Base-by-base conservation (phyloP, 2,329 filamentous ascomycete genomes). In the Aspergillus brunneoviolaceus region DNA sequence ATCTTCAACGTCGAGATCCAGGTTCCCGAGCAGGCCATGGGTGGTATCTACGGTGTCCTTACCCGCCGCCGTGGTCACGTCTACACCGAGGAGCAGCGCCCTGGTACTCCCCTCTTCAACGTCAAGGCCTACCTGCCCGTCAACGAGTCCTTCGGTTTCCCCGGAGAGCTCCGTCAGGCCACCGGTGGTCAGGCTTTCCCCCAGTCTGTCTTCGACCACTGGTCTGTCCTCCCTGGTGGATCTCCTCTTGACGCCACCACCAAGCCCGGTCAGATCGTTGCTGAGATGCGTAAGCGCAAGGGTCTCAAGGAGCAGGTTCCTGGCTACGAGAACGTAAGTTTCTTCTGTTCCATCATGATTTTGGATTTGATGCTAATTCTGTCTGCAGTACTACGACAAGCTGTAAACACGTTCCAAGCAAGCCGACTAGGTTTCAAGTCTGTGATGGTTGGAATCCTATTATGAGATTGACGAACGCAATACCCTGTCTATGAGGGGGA, bases 1-100 rank as follows among this genome's bases (percentile, higher is more conserved):
- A 91, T 99, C 82, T 99, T 96, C 90, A 85, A 97, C 79, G 92
- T 96, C 80, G 95, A 99, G 83, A 99, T 99, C 81, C 93, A 97
- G 85, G 95, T 99, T 66, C 94, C 94, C 76, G 95, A 99, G 87
- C 85, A 89, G 77, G 94, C 95, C 79, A 98, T 99, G 95, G 95
- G 95, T 87, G 95, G 95, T 87, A 96, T 99, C 82, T 99, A 99
- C 84, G 91, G 93, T 89, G 93, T 97, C 78, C 91, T 99, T 74
- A 97, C 93, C 82, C 90, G 93, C 77, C 87, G 93, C 81, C 89
- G 95, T 90, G 95, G 95, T 87, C 94, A 98, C 88, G 95, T 99
- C 83, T 97, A 98, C 88, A 85, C 85, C 79, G 95, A 99, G 86
- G 91, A 96, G 86, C 95, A 99, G 87, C 92, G 95, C 77, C 91